Conservation (phyloP, 2,329 filamentous ascomycete species). For the Cordyceps fumosorosea region DNA sequence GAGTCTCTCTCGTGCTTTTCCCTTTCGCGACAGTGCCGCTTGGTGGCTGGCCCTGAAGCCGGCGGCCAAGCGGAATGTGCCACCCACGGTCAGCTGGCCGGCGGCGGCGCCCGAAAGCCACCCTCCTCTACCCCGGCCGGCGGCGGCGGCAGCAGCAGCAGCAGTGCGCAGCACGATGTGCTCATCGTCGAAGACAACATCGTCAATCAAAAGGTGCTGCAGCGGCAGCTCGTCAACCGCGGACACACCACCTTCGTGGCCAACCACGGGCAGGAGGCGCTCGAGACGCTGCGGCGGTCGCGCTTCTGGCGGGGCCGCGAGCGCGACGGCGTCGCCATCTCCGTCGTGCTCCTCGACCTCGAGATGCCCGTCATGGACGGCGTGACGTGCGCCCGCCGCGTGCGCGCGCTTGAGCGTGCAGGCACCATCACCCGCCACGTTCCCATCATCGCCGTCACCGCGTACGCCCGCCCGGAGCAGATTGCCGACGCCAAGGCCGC, state of each 20-base stretch:
- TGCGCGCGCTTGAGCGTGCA: slow-evolving; percentile 59
- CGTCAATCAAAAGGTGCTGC: slow-evolving; percentile 59
- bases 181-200: slow-evolving; percentile 64
- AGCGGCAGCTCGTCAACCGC: slow-evolving; percentile 53
- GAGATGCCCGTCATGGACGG: slow-evolving; percentile 85
- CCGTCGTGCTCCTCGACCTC: slow-evolving; percentile 71
- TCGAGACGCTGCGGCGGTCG: slow-evolving; percentile 50
- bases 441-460: slow-evolving; percentile 78
- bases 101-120: slow-evolving; percentile 10
- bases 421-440: slow-evolving; percentile 58
- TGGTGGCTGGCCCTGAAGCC: slow-evolving; percentile 13
- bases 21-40: slow-evolving; percentile 14
- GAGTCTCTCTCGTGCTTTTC: slow-evolving; percentile 30
- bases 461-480: slow-evolving; percentile 70
- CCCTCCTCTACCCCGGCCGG: slow-evolving; percentile 1
- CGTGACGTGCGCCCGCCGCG: slow-evolving; percentile 62
- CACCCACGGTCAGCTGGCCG: not conserved
- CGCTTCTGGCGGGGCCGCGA: slow-evolving; percentile 48
- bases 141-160: not conserved
- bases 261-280: slow-evolving; percentile 58
- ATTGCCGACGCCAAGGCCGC: slow-evolving; percentile 63
- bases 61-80: not conserved
- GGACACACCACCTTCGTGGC: slow-evolving; percentile 57
- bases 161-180: slow-evolving; percentile 40
- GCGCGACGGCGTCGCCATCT: slow-evolving; percentile 45